Percentiles rank a stretch among this genome's conserved stretches.
phyloP scores from a whole-genome alignment of 1,284 basidiomycete genomes.

The Polyporus tsugae region DNA sequence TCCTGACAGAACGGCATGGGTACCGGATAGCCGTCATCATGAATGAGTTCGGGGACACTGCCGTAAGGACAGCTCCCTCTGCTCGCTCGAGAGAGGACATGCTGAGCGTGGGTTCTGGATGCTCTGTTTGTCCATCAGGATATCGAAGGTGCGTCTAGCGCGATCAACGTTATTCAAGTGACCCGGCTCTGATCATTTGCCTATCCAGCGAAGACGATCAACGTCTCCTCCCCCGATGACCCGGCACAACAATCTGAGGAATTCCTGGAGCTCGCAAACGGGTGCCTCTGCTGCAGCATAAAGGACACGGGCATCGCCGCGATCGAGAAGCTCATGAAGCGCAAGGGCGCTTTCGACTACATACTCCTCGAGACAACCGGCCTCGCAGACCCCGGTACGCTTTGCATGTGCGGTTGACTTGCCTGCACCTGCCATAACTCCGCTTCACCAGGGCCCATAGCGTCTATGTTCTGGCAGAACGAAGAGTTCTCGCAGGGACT shows the following conservation, averaged over 20 bases:
- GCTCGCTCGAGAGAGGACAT: background rate
- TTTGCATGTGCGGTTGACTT: no score
- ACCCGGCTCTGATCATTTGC: constrained; percentile 5
- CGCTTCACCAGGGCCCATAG: constrained; percentile 74
- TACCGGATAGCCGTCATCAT: constrained; percentile 96
- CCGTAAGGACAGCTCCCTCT: constrained; percentile 52
- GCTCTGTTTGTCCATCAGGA: constrained; percentile 24
- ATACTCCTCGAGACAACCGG: constrained; percentile 95
- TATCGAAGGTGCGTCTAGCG: constrained; percentile 39
- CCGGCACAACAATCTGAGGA: constrained; percentile 77
- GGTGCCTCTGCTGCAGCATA: constrained; percentile 94
- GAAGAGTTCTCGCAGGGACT: constrained; percentile 84
- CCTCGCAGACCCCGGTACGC: constrained; percentile 86
- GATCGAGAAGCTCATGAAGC: constrained; percentile 87
- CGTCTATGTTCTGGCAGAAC: constrained; percentile 91
- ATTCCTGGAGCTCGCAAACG: constrained; percentile 90
- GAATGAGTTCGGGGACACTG: constrained; percentile 92
- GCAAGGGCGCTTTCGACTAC: constrained; percentile 89
- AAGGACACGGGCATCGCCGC: constrained; percentile 91
- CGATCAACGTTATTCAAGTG: background rate
- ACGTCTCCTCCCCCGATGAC: constrained; percentile 74
- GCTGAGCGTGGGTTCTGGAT: constrained; percentile 15
- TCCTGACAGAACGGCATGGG: constrained; percentile 90
- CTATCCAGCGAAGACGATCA: constrained; percentile 73
- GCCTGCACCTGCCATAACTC: background rate